A percentile compares a stretch with the other conserved stretches of the same genome.
phyloP scores from a whole-genome alignment of 148 eudicot species.

The Chenopodium quinoa region DNA sequence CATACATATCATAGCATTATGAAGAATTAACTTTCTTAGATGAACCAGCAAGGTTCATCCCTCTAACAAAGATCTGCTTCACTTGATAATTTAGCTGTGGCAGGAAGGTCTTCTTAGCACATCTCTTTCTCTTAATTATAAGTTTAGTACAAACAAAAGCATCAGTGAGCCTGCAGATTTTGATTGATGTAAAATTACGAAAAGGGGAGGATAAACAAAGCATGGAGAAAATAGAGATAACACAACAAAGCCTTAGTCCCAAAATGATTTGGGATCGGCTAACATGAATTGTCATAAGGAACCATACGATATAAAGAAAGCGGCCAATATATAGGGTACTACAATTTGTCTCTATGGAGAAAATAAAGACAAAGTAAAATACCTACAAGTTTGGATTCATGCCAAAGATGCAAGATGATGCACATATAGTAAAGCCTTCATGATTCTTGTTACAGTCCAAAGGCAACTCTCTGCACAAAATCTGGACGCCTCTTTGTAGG shows the following conservation, averaged over 20 bases:
- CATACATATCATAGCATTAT: too few species aligned
- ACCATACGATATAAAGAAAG: too few species aligned
- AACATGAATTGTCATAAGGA: too few species aligned
- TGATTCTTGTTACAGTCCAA: slow-evolving; percentile 41
- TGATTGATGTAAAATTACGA: not conserved
- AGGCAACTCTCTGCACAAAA: slow-evolving; percentile 85
- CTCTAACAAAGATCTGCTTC: not conserved
- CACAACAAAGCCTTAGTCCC: too few species aligned
- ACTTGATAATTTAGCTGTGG: not conserved
- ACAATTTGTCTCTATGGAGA: not conserved
- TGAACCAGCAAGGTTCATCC: not conserved
- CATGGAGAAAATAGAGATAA: not conserved
- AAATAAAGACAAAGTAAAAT: not conserved
- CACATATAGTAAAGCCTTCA: not conserved
- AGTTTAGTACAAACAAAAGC: not conserved
- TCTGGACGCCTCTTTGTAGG: slow-evolving; percentile 95
- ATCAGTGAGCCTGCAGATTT: not conserved
- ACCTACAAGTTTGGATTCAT: not conserved
- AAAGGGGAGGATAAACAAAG: not conserved
- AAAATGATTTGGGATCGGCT: too few species aligned
- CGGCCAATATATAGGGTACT: too few species aligned
- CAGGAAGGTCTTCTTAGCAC: not conserved
- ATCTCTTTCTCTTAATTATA: not conserved
- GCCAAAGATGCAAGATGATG: not conserved
- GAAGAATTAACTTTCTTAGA: too few species aligned